These are phyloP conservation scores for Stachybotrys elegans DNA, from an alignment of 2,329 filamentous ascomycete genomes.

Conservation along the genomic window DNA sequence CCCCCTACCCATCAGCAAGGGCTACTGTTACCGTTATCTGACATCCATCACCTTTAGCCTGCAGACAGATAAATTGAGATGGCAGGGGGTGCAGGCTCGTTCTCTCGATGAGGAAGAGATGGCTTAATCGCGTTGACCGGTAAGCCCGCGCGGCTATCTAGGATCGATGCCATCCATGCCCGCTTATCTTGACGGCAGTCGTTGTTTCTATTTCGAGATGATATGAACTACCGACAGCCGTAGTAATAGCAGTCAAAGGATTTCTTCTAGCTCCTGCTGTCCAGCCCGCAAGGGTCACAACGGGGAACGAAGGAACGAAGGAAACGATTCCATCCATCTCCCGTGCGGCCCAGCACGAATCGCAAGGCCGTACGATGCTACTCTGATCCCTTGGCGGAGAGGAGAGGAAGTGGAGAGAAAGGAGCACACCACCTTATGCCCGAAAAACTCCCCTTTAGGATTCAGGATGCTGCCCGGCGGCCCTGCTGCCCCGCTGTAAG, in stretches of 20 bases:
- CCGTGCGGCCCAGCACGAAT: background rate
- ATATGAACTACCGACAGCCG: background rate
- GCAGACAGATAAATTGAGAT: background rate
- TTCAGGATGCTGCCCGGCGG: too few relatives aligned
- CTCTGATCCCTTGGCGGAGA: background rate
- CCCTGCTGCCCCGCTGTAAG: too few relatives aligned
- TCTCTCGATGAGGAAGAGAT: background rate
- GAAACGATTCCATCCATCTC: background rate
- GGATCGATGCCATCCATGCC: background rate
- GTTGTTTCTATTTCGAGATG: background rate
- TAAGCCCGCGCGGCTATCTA: background rate
- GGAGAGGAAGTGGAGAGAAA: background rate
- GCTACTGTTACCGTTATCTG: background rate
- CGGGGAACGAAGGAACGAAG: background rate
- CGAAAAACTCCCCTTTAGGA: background rate
- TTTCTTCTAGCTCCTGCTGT: background rate
- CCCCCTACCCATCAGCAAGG: background rate
- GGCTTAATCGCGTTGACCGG: background rate
- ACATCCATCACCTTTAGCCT: background rate
- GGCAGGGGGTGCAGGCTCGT: background rate
- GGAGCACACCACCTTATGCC: background rate
- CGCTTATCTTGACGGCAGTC: too few relatives aligned
- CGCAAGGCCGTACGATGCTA: background rate
- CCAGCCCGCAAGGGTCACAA: background rate
- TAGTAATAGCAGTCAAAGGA: background rate